Percentiles rank a stretch among this genome's conserved stretches.
Conservation (phyloP, 83 land plant species). For the Diphasiastrum complanatum region DNA sequence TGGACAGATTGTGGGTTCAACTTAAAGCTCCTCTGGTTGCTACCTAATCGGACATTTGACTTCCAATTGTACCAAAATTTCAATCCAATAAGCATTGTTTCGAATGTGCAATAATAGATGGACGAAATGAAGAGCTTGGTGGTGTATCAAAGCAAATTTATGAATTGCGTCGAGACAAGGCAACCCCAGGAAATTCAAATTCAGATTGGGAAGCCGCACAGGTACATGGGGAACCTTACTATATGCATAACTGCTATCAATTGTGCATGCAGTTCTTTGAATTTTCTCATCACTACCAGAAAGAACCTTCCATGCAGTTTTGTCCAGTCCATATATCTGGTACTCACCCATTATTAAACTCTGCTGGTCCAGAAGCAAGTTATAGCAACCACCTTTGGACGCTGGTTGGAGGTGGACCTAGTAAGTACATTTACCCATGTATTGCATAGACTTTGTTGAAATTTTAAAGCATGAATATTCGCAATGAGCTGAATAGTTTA, state of each 20-base stretch:
- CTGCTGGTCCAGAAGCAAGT: constrained; percentile 13
- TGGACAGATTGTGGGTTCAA: background rate
- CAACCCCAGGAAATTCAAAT: constrained; percentile 2
- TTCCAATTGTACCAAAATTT: background rate
- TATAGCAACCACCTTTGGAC: constrained; percentile 18
- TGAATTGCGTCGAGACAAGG: constrained; percentile 8
- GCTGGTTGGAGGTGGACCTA: constrained; percentile 25
- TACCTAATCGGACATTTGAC: background rate
- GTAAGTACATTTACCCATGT: too few species aligned
- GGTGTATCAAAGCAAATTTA: constrained; percentile 18
- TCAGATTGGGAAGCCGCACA: constrained; percentile 23
- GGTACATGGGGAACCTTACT: too few species aligned
- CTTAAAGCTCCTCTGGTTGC: background rate
- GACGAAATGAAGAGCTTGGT: constrained; percentile 18
- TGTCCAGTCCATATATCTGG: background rate
- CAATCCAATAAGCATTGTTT: background rate
- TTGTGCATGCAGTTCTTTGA: background rate
- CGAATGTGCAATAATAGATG: too few species aligned
- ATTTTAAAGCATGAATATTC: too few species aligned
- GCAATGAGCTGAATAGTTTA: too few species aligned
- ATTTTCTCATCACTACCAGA: background rate
- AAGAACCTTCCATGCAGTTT: background rate
- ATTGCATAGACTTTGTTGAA: too few species aligned
- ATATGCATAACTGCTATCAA: too few species aligned
- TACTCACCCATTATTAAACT: background rate